Conservation (phyloP, 371 early-diverging fungal genomes). For the Phascolomyces articulosus region DNA sequence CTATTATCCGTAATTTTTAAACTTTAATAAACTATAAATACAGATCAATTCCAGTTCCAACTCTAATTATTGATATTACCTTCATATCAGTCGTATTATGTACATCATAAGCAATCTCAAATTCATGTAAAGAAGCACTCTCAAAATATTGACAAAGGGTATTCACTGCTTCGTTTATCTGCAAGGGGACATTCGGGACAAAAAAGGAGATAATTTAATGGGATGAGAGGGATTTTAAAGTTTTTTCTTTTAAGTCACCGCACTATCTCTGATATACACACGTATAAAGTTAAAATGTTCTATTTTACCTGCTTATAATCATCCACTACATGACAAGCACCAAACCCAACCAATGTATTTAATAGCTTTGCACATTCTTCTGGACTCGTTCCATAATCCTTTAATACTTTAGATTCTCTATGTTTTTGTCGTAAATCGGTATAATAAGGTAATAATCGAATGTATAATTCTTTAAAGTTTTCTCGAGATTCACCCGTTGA, state of each 20-base stretch:
- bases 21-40: too few relatives aligned
- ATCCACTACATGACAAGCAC: conserved; percentile 54
- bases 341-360: conserved; percentile 61
- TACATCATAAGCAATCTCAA: conserved; percentile 80
- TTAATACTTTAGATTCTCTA: conserved; percentile 71
- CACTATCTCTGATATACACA: too few relatives aligned
- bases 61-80: background rate
- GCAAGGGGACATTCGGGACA: background rate
- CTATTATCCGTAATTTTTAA: conserved; percentile 23
- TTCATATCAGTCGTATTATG: conserved; percentile 72
- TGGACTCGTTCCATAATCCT: conserved; percentile 69
- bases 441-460: conserved; percentile 72
- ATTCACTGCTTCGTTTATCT: conserved; percentile 50
- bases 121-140: conserved; percentile 74
- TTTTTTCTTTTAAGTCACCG: background rate
- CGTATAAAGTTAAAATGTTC: conserved; percentile 9
- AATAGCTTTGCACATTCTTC: conserved; percentile 70
- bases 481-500: conserved; percentile 66
- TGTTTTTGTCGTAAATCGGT: conserved; percentile 66
- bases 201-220: background rate
- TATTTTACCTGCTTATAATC: conserved; percentile 62
- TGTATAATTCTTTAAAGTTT: conserved; percentile 67
- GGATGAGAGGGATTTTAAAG: conserved; percentile 1
- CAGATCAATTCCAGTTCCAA: too few relatives aligned
- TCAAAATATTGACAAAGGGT: conserved; percentile 83